phyloP scores from a whole-genome alignment of 1,284 basidiomycete genomes.

The Peniophora sp. region DNA sequence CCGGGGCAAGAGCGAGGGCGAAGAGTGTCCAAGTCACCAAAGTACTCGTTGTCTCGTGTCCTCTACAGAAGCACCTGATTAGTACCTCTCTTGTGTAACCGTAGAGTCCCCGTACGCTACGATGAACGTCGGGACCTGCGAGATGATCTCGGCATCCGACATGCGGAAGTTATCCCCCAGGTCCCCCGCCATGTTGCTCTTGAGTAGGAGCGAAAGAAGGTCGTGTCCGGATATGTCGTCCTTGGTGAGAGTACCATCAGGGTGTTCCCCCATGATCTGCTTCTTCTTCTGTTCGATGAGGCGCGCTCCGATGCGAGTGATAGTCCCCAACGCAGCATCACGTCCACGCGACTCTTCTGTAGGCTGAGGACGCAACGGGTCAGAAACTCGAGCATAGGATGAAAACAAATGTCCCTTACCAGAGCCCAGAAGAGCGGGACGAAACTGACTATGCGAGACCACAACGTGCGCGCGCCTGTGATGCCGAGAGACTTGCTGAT shows the following conservation, averaged over 20 bases:
- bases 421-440: neutral
- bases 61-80: slow-evolving; percentile 56
- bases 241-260: slow-evolving; percentile 16
- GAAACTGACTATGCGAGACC: neutral
- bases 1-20: slow-evolving; percentile 46
- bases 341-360: slow-evolving; percentile 1
- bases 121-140: slow-evolving; percentile 39
- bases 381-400: slow-evolving; percentile 2
- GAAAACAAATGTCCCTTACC: neutral
- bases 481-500: slow-evolving; percentile 20
- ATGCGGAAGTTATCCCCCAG: slow-evolving; percentile 50
- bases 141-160: slow-evolving; percentile 66
- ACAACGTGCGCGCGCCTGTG: slow-evolving; percentile 10
- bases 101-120: neutral
- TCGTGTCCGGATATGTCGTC: slow-evolving; percentile 30
- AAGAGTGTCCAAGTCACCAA: slow-evolving; percentile 54
- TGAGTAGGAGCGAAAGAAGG: slow-evolving; percentile 47
- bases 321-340: slow-evolving; percentile 1
- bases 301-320: slow-evolving; percentile 31
- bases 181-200: slow-evolving; percentile 57
- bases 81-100: slow-evolving; percentile 31
- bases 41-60: slow-evolving; percentile 61
- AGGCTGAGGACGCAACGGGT: slow-evolving; percentile 4
- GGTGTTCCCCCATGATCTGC: slow-evolving; percentile 12
- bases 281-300: slow-evolving; percentile 38